Evolutionary conservation across 2,329 filamentous ascomycete species (phyloP), one percentile per base, ranked within the genome.

Genomic region (Dactylellina parvicollis): DNA sequence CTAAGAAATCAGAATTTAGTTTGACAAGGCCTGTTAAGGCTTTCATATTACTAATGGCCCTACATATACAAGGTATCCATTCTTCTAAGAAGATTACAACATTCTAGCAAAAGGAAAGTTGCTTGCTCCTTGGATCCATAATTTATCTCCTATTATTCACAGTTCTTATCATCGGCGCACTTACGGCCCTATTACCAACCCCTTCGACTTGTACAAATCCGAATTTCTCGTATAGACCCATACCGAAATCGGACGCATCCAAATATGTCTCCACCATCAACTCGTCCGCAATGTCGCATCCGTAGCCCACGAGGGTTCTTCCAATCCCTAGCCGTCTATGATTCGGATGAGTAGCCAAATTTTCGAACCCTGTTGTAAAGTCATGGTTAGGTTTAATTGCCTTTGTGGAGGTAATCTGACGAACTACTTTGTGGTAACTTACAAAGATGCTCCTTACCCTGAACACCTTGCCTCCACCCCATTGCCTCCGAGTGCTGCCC

Each of bases 181-280:
- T 59, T 16, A 50, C 40, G 0, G 50, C 62, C 16, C 52, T 36
- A 57, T 67, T 67, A 8, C 32, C 62, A n/a, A 12, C 16, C 24
- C 42, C 52, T 24, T 67, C 42, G 9, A 59, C 62, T 14, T 47
- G 22, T 9, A n/a, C 18, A 44, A 67, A 67, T 10, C 62, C 52
- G 28, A 67, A 67, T 30, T 30, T 57, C 26, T 67, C 52, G 42
- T 67, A 67, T 36, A 67, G 22, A 3, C 62, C 62, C 30, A 67
- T 67, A 10, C 62, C 62, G 44, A 50, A 57, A 52, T 67, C 50
- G 20, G 62, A 67, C 5, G 62, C 50, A 52, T 67, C 62, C 12
- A 67, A 22, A 36, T 57, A 67, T 1, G 26, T 44, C 30, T 67
- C 62, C 8, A 59, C 7, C 7, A 14, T 20, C 50, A 59, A 49